These are phyloP conservation scores for Hanseniaspora gamundiae DNA, from an alignment of 1,139 yeast genomes.

Conservation along the genomic window DNA sequence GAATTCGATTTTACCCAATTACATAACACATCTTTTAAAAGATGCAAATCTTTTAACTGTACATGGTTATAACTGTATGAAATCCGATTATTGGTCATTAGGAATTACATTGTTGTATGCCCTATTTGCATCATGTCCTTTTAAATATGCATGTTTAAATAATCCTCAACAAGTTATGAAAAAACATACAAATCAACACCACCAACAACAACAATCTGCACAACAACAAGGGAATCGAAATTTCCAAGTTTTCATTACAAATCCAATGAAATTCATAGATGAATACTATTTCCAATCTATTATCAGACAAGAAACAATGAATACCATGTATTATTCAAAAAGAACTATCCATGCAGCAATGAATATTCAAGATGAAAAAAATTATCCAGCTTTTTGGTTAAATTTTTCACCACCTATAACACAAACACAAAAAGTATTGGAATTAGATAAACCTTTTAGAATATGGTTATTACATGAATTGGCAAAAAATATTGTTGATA, in stretches of 20 bases:
- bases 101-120: constrained; percentile 75
- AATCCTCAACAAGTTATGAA: constrained; percentile 20
- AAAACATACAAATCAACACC: constrained; percentile 1
- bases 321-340: constrained; percentile 5
- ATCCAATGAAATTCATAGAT: constrained; percentile 17
- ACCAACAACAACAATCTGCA: constrained; percentile 5
- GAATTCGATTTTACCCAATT: constrained; percentile 11
- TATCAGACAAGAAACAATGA: constrained; percentile 6
- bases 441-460: constrained; percentile 4
- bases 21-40: constrained; percentile 3
- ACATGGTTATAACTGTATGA: constrained; percentile 36
- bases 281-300: constrained; percentile 13
- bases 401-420: constrained; percentile 1
- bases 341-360: constrained; percentile 8
- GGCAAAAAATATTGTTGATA: constrained; percentile 13
- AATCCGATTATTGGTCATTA: constrained; percentile 82
- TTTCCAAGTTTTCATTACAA: constrained; percentile 14
- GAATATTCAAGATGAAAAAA: constrained; percentile 7
- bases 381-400: constrained; percentile 9
- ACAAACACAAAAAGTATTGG: constrained; percentile 1
- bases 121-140: constrained; percentile 81
- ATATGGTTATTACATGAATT: constrained; percentile 8
- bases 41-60: constrained; percentile 3
- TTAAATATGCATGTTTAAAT: constrained; percentile 47
- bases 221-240: constrained; percentile 11